Percentiles rank a stretch among this genome's conserved stretches.
Conservation (phyloP, 2,329 filamentous ascomycete species). For the Neonectria ditissima region DNA sequence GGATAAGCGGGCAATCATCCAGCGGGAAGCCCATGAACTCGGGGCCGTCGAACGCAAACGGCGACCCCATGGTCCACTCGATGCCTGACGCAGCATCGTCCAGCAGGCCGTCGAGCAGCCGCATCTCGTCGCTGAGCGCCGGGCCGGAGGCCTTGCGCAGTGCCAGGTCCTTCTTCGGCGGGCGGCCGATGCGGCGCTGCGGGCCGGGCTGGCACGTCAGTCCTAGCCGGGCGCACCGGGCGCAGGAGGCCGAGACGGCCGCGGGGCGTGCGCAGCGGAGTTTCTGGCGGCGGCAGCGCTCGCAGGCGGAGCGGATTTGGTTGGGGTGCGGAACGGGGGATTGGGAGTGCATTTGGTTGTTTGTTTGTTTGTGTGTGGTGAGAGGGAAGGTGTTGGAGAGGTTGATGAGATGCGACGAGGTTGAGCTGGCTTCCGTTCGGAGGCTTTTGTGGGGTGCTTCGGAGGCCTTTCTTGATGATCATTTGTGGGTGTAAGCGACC, state of each 20-base stretch:
- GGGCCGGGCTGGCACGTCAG: constrained; percentile 45
- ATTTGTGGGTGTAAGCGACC: constrained; percentile 5
- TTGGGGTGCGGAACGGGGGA: constrained; percentile 43
- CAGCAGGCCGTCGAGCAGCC: constrained; percentile 34
- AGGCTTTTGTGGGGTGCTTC: constrained; percentile 32
- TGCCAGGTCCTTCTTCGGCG: constrained; percentile 38
- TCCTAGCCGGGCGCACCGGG: constrained; percentile 46
- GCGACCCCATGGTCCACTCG: constrained; percentile 29
- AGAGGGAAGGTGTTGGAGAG: neutral
- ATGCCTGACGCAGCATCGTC: constrained; percentile 21
- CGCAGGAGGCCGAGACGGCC: constrained; percentile 38
- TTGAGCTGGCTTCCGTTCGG: constrained; percentile 29
- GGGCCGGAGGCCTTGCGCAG: constrained; percentile 25
- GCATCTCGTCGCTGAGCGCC: constrained; percentile 15
- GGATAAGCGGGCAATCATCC: constrained; percentile 35
- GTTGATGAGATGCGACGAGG: neutral
- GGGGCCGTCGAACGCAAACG: constrained; percentile 22
- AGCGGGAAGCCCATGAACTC: constrained; percentile 35
- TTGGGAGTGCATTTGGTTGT: constrained; percentile 27
- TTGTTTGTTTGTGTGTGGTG: neutral
- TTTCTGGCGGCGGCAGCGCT: constrained; percentile 50
- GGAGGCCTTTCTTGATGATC: constrained; percentile 32
- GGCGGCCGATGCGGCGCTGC: constrained; percentile 49
- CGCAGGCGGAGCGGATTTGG: constrained; percentile 49
- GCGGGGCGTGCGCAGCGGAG: constrained; percentile 47